phyloP scores from a whole-genome alignment of 1,284 basidiomycete genomes.

The Rhodotorula sp. region DNA sequence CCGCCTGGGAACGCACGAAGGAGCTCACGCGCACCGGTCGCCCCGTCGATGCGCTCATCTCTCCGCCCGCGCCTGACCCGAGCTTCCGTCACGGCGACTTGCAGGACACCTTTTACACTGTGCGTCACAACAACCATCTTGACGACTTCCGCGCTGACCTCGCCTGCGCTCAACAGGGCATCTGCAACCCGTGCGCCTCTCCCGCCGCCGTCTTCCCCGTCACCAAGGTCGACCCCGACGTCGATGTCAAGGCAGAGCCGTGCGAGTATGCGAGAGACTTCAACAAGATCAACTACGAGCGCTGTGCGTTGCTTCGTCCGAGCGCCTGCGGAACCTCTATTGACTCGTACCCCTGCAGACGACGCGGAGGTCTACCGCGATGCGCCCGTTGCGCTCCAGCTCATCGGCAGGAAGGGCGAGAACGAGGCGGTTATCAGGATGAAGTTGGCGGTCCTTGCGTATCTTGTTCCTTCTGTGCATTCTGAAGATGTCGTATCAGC shows the following conservation, averaged over 20 bases:
- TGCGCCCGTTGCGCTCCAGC: conserved; percentile 67
- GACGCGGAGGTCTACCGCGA: conserved; percentile 59
- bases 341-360: conserved; percentile 51
- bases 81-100: conserved; percentile 58
- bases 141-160: too few relatives aligned
- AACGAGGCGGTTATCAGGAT: conserved; percentile 63
- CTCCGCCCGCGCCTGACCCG: conserved; percentile 57
- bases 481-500: too few relatives aligned
- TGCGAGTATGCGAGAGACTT: conserved; percentile 54
- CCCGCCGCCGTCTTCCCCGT: conserved; percentile 59
- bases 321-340: background rate
- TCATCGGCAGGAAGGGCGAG: conserved; percentile 66
- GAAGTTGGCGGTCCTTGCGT: conserved; percentile 22
- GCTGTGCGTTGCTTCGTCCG: conserved; percentile 55
- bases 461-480: too few relatives aligned
- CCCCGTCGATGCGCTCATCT: conserved; percentile 62
- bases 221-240: conserved; percentile 17
- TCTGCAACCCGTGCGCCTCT: conserved; percentile 62
- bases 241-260: conserved; percentile 19
- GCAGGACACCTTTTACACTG: conserved; percentile 51
- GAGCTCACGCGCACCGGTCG: conserved; percentile 55
- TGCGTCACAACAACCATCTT: background rate
- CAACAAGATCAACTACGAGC: conserved; percentile 58
- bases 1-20: conserved; percentile 59
- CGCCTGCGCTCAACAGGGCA: conserved; percentile 43